phyloP scores from a whole-genome alignment of 1,284 basidiomycete species.

The Apiotrichum mycotoxinovorans region DNA sequence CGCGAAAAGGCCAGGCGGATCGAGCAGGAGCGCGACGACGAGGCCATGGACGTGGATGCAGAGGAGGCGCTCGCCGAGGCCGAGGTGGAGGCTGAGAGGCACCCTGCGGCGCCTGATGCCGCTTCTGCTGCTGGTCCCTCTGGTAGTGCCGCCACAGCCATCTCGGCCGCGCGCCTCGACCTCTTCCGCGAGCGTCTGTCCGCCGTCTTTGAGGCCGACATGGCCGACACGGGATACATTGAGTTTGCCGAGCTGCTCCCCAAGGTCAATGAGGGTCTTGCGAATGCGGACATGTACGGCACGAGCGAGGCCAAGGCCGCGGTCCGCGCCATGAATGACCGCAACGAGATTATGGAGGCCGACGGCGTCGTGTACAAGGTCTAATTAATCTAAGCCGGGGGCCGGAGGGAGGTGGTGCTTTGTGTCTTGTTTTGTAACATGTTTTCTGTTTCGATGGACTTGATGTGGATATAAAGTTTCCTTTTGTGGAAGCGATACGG shows the following conservation, averaged over 20 bases:
- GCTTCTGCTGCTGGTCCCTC: conserved; percentile 37
- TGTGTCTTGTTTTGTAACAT: no score
- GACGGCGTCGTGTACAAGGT: conserved; percentile 63
- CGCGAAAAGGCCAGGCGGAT: conserved; percentile 55
- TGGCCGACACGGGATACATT: conserved; percentile 68
- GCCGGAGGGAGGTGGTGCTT: no score
- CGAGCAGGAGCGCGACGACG: conserved; percentile 16
- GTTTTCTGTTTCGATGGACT: no score
- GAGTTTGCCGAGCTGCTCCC: conserved; percentile 68
- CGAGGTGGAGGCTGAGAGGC: conserved; percentile 23
- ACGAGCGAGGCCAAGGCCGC: conserved; percentile 73
- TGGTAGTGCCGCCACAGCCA: neutral
- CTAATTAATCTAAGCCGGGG: conserved; percentile 24
- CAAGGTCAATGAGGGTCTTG: conserved; percentile 72
- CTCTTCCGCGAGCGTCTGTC: conserved; percentile 74
- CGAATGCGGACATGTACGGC: conserved; percentile 67
- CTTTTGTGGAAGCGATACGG: no score
- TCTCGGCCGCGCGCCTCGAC: conserved; percentile 53
- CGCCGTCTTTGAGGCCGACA: conserved; percentile 62
- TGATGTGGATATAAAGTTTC: no score
- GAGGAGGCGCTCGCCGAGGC: conserved; percentile 24
- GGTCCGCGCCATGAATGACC: conserved; percentile 72
- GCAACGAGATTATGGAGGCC: conserved; percentile 82
- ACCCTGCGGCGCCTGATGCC: conserved; percentile 49
- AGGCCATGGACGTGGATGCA: conserved; percentile 23